Evolutionary conservation across 805 yeast species (phyloP), one percentile per base, ranked within the genome.

Genomic region (Teunomyces kruisii): DNA sequence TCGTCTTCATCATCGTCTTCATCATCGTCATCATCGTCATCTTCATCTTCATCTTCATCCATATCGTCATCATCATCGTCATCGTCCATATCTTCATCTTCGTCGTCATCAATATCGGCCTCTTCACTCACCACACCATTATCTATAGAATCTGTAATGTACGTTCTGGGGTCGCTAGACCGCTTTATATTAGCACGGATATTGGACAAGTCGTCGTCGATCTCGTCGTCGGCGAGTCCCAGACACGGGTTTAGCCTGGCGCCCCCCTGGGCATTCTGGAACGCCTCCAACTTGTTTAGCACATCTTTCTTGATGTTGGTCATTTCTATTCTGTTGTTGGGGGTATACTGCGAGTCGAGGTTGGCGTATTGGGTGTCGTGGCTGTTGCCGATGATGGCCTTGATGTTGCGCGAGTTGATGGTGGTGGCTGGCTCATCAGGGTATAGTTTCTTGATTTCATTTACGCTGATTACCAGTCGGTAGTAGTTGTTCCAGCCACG

Each of bases 281-380:
- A 46, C 22, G 32, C 16, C 6, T 43, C 30, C 15, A 29, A 16
- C 9, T 46, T 38, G 27, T 43, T 33, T 13, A 50, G 39, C 10
- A 60, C 50, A 8, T 37, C 32, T 29, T 40, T 47, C 39, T 62
- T 67, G 32, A 62, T 58, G 44, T 60, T 58, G 9, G 74, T 62
- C 26, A 65, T 45, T 46, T 69, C 73, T 6, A 67, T 48, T 37
- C 56, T 56, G 49, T 68, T 67, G 40, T 60, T 64, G 30, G 57
- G 59, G 37, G 50, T 29, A 42, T 58, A 59, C n/a, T 39, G 44
- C 40, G 62, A 62, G 37, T 54, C 57, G 26, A 53, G 51, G 29
- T 56, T 47, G 41, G 57, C 61, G 41, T 59, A 57, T 38, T 55
- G 53, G 4, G 59, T 43, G 35, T 56, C 59, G n/a, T 49, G 49